phyloP scores from a whole-genome alignment of 768 basidiomycete species.

The Boletales sp. region DNA sequence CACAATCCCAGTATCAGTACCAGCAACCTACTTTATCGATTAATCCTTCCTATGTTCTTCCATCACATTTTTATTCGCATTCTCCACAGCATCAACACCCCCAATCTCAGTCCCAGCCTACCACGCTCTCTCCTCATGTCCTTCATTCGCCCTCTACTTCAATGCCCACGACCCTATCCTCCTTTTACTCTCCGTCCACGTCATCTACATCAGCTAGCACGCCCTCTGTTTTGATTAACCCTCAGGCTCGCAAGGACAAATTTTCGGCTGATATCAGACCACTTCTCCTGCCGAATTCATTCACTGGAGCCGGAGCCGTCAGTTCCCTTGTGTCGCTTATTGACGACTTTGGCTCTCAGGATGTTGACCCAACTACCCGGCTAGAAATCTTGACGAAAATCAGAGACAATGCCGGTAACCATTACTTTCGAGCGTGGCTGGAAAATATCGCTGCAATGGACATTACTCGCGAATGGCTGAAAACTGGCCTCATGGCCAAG shows the following conservation, averaged over 20 bases:
- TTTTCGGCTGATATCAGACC: slow-evolving; percentile 54
- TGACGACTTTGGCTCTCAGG: slow-evolving; percentile 54
- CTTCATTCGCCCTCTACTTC: slow-evolving; percentile 54
- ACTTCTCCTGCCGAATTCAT: slow-evolving; percentile 52
- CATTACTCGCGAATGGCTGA: slow-evolving; percentile 79
- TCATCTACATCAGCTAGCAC: slow-evolving; percentile 27
- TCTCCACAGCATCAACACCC: slow-evolving; percentile 26
- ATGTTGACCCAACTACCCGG: slow-evolving; percentile 63
- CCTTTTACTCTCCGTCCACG: slow-evolving; percentile 37
- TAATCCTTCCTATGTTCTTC: slow-evolving; percentile 39
- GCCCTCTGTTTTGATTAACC: slow-evolving; percentile 33
- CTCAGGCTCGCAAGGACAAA: slow-evolving; percentile 52
- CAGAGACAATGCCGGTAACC: slow-evolving; percentile 79
- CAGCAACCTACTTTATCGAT: slow-evolving; percentile 41
- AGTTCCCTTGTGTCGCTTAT: slow-evolving; percentile 56
- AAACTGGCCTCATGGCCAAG: slow-evolving; percentile 58
- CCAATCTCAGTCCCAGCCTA: slow-evolving; percentile 40
- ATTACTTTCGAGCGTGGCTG: slow-evolving; percentile 84
- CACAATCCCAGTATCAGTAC: slow-evolving; percentile 36
- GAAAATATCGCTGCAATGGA: slow-evolving; percentile 76
- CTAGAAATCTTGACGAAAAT: slow-evolving; percentile 78
- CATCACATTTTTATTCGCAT: slow-evolving; percentile 37
- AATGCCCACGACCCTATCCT: slow-evolving; percentile 32
- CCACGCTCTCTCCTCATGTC: slow-evolving; percentile 67
- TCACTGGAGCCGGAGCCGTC: slow-evolving; percentile 70